These are phyloP conservation scores for Solanum bukasovii DNA, from an alignment of 257 asterid species.

Conservation along the genomic window DNA sequence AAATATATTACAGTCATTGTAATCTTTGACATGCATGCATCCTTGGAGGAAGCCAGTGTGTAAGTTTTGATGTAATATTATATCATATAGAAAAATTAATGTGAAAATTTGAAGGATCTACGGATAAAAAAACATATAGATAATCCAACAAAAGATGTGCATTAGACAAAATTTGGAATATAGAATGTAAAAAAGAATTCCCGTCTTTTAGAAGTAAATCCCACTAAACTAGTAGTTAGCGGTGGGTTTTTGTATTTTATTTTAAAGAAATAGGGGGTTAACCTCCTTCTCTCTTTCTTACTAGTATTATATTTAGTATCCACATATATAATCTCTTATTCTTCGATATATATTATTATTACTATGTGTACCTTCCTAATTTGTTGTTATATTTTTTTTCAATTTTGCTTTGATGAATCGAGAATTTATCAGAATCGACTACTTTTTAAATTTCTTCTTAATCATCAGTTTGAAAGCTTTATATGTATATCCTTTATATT, in stretches of 20 bases:
- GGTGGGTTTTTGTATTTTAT: background rate
- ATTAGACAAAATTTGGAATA: background rate
- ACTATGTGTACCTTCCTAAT: background rate
- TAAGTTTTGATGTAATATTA: background rate
- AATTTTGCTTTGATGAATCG: rapidly evolving
- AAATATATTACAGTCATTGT: background rate
- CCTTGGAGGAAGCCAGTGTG: background rate
- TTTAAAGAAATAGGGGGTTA: background rate
- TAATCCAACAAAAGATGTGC: background rate
- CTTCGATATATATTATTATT: too few species aligned
- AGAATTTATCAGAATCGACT: background rate
- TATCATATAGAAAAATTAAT: background rate
- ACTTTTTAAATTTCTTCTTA: background rate
- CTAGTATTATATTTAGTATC: background rate
- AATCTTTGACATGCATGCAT: background rate
- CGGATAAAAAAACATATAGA: background rate
- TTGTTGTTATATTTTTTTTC: background rate
- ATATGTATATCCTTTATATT: background rate
- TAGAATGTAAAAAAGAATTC: background rate
- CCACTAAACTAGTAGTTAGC: background rate
- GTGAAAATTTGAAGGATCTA: background rate
- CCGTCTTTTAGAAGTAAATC: too few species aligned
- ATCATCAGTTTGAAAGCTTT: background rate
- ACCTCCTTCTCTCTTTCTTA: background rate
- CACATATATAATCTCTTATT: background rate